These are phyloP conservation scores for Phialophora macrospora DNA, from an alignment of 2,329 filamentous ascomycete species.

Conservation along the genomic window DNA sequence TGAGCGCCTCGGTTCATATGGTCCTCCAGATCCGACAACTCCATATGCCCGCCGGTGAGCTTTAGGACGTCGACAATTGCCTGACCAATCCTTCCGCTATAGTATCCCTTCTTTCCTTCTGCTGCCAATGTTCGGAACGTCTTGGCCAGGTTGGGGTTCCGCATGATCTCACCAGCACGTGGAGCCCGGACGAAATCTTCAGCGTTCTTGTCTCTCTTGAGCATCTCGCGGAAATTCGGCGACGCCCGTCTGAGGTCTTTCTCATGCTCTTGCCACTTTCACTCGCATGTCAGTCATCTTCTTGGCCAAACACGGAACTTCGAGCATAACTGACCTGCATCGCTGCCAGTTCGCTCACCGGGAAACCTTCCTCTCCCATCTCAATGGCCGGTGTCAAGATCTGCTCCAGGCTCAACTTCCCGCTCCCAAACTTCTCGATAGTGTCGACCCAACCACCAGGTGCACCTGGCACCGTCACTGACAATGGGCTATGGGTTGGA, in stretches of 20 bases:
- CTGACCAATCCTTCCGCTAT: slow-evolving; percentile 80
- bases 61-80: slow-evolving; percentile 77
- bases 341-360: slow-evolving; percentile 79
- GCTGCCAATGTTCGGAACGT: slow-evolving; percentile 80
- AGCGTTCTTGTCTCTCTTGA: slow-evolving; percentile 74
- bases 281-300: slow-evolving; percentile 21
- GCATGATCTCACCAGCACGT: slow-evolving; percentile 82
- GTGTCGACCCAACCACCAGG: slow-evolving; percentile 93
- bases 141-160: slow-evolving; percentile 76
- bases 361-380: slow-evolving; percentile 85
- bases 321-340: slow-evolving; percentile 61
- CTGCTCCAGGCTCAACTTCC: slow-evolving; percentile 75
- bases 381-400: slow-evolving; percentile 82
- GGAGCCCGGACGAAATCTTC: slow-evolving; percentile 75
- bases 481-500: slow-evolving; percentile 71
- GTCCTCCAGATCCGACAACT: slow-evolving; percentile 77
- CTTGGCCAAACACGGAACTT: background rate
- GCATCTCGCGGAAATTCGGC: slow-evolving; percentile 83
- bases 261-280: slow-evolving; percentile 76
- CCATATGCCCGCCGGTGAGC: slow-evolving; percentile 76
- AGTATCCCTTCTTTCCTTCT: slow-evolving; percentile 89
- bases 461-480: slow-evolving; percentile 86
- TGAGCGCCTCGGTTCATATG: slow-evolving; percentile 77
- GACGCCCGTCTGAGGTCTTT: slow-evolving; percentile 70
- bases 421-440: slow-evolving; percentile 85